Conservation (phyloP, 2,329 filamentous ascomycete species). For the Fusarium tanahbumbuense region DNA sequence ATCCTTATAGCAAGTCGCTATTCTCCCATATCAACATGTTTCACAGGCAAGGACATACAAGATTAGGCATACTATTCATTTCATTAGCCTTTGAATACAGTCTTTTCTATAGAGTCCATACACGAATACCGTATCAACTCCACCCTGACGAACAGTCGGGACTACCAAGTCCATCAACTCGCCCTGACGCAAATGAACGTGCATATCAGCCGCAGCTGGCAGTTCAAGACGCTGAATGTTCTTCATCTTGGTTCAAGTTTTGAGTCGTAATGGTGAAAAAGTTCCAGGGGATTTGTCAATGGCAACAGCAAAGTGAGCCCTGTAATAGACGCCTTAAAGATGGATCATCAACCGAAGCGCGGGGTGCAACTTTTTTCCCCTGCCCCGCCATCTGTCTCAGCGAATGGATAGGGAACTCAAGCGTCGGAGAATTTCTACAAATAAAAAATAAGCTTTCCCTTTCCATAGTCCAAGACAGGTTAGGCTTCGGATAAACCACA, state of each 20-base stretch:
- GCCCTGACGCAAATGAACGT: slow-evolving; percentile 77
- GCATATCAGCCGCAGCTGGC: slow-evolving; percentile 74
- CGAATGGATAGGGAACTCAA: slow-evolving; percentile 2
- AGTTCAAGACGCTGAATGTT: slow-evolving; percentile 60
- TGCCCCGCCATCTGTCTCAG: slow-evolving; percentile 14
- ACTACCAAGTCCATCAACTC: slow-evolving; percentile 69
- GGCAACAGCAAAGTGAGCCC: not conserved
- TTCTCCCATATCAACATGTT: not conserved
- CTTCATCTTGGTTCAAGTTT: slow-evolving; percentile 25
- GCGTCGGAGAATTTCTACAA: slow-evolving; percentile 30
- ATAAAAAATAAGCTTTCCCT: slow-evolving; percentile 7
- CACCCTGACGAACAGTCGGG: slow-evolving; percentile 66
- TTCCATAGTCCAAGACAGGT: not conserved
- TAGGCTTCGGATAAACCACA: slow-evolving; percentile 38
- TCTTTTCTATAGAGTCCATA: slow-evolving; percentile 50
- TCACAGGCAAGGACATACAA: slow-evolving; percentile 54
- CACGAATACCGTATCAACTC: slow-evolving; percentile 71
- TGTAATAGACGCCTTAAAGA: slow-evolving; percentile 7
- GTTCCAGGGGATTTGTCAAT: not conserved
- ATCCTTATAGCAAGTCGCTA: not conserved
- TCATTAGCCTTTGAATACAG: slow-evolving; percentile 36
- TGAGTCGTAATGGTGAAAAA: not conserved
- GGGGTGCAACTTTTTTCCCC: slow-evolving; percentile 27
- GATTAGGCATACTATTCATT: slow-evolving; percentile 66
- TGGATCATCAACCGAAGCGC: slow-evolving; percentile 14